Evolutionary conservation across 306 rosid species (phyloP), one percentile per base, ranked within the genome.

Genomic region (Cicer judaicum): DNA sequence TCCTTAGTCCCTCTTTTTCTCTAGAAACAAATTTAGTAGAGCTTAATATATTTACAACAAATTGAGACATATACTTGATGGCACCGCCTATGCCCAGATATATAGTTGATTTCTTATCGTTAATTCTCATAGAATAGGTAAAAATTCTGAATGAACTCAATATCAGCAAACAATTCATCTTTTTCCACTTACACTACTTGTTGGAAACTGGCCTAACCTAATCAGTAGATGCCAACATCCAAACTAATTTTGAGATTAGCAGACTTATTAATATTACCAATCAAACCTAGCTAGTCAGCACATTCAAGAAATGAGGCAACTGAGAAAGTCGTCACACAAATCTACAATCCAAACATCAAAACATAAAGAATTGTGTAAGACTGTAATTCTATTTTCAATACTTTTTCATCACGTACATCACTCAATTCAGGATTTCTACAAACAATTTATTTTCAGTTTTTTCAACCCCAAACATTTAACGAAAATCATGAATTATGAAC

Each of bases 91-190:
- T 13, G 1, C 16, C 24, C 16, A 53, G 29, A 52, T 19, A 52
- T 12, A 60, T 19, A 44, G 49, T 50, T 60, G 16, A 47, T 55
- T 49, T 60, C 70, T 2, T 14, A 9, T 19, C 16, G 46, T 11
- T 13, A 61, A 52, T 29, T 34, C 39, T 7, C 7, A 63, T 44
- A 62, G 43, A 54, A 21, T 19, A 56, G 36, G 49, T 63, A 44
- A 74, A 63, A 42, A 61, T 54, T 13, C 12, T 41, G 38, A 82
- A 56, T 13, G 40, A 44, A 78, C 56, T 62, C 8, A n/a, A 73
- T 5, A 52, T 41, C 59, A 61, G 36, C 59, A 62, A n/a, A 61
- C 68, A 70, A 52, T 16, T 73, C 68, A 43, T 15, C 10, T 59
- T 46, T 62, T 38, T 66, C 61, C 68, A 18, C 50, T 49, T 55